phyloP scores from a whole-genome alignment of 208 protist species.

The Trypanosoma cruzi region DNA sequence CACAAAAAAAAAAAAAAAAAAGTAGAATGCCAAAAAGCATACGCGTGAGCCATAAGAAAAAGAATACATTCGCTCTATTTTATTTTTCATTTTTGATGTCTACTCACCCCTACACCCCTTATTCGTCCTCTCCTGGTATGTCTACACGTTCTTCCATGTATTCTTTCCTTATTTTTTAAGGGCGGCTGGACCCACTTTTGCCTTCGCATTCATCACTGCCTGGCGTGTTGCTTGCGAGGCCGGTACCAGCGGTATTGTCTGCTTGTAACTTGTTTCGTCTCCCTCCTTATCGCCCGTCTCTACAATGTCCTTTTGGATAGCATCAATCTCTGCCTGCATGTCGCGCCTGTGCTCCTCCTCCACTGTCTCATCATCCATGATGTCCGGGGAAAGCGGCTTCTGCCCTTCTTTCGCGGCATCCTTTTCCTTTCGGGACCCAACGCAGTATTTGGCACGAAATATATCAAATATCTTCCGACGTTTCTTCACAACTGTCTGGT shows the following conservation, averaged over 20 bases:
- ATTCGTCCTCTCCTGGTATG: too few relatives aligned
- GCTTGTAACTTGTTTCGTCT: slow-evolving; percentile 67
- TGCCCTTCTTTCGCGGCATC: slow-evolving; percentile 7
- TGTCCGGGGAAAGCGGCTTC: slow-evolving; percentile 6
- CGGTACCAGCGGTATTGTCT: slow-evolving; percentile 39
- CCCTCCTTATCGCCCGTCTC: slow-evolving; percentile 67
- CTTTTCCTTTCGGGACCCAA: not conserved
- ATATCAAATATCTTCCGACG: too few relatives aligned
- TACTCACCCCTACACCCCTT: too few relatives aligned
- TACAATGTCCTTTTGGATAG: slow-evolving; percentile 59
- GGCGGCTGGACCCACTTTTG: slow-evolving; percentile 64
- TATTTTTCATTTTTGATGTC: too few relatives aligned
- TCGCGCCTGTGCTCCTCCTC: slow-evolving; percentile 44
- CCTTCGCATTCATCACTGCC: slow-evolving; percentile 79
- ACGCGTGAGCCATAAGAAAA: too few relatives aligned
- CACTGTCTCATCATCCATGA: slow-evolving; percentile 29
- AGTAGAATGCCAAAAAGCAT: too few relatives aligned
- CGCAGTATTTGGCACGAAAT: not conserved
- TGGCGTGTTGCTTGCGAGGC: slow-evolving; percentile 36
- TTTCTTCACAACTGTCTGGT: too few relatives aligned
- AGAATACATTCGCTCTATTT: too few relatives aligned
- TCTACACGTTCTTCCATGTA: too few relatives aligned
- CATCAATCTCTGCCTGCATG: slow-evolving; percentile 54
- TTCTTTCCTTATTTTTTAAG: slow-evolving; percentile 44
- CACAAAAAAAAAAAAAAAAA: too few relatives aligned